phyloP scores from a whole-genome alignment of 768 basidiomycete genomes.

The Tylopilus vinaceipallidus region DNA sequence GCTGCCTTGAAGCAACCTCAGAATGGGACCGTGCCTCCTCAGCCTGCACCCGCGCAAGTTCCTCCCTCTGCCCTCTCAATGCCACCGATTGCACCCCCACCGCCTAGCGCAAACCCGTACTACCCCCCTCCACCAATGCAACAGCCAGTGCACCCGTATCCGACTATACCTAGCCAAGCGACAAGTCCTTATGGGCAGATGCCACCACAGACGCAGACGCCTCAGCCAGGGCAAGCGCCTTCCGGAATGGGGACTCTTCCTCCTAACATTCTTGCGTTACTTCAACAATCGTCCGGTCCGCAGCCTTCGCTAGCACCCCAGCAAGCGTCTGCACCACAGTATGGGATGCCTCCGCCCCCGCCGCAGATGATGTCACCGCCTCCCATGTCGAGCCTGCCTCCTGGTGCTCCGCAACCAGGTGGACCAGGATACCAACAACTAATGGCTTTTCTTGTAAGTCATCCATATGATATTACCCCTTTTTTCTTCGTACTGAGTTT shows the following conservation, averaged over 20 bases:
- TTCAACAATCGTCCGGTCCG: conserved; percentile 51
- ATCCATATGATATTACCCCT: background rate
- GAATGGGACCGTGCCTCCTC: conserved; percentile 26
- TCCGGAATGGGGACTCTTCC: conserved; percentile 45
- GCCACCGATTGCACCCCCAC: conserved; percentile 32
- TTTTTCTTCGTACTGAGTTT: background rate
- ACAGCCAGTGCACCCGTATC: conserved; percentile 23
- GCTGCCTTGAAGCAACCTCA: conserved; percentile 78
- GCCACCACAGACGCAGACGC: conserved; percentile 27
- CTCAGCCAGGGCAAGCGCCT: conserved; percentile 36
- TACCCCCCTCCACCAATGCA: conserved; percentile 42
- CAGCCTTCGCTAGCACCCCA: conserved; percentile 33
- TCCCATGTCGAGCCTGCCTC: conserved; percentile 39
- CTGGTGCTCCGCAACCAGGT: conserved; percentile 42
- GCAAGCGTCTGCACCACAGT: conserved; percentile 28
- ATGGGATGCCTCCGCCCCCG: conserved; percentile 41
- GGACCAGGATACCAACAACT: conserved; percentile 56
- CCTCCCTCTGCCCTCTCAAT: conserved; percentile 36
- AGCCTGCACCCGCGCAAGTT: conserved; percentile 35
- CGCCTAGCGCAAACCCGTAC: conserved; percentile 36
- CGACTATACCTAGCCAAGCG: conserved; percentile 17
- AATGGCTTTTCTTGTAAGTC: conserved; percentile 65
- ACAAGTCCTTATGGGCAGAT: conserved; percentile 31
- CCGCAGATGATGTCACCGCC: conserved; percentile 45
- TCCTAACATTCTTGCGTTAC: conserved; percentile 65